phyloP scores from a whole-genome alignment of 176 grass and related monocot species.

The Leersia perrieri region DNA sequence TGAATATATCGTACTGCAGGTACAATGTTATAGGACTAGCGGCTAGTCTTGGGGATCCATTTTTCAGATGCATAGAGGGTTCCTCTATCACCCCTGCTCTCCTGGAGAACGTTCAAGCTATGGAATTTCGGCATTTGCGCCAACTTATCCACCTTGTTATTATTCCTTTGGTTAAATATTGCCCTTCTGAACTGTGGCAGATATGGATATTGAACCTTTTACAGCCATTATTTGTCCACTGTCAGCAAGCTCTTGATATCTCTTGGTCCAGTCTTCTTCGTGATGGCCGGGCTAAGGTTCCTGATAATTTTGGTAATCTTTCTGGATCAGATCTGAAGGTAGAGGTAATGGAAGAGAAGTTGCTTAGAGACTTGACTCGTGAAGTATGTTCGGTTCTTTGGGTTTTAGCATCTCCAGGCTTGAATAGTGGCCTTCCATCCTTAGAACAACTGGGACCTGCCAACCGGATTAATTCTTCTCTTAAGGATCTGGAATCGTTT shows the following conservation, averaged over 20 bases:
- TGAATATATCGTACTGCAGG: constrained; percentile 50
- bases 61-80: constrained; percentile 65
- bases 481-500: constrained; percentile 65
- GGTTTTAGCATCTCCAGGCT: constrained; percentile 57
- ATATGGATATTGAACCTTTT: constrained; percentile 64
- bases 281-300: constrained; percentile 79
- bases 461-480: constrained; percentile 65
- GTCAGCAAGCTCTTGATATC: constrained; percentile 83
- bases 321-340: constrained; percentile 90
- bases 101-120: constrained; percentile 80
- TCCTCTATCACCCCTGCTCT: constrained; percentile 67
- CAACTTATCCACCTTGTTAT: constrained; percentile 90
- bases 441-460: constrained; percentile 85
- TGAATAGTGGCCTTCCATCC: constrained; percentile 84
- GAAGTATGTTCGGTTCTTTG: constrained; percentile 88
- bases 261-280: constrained; percentile 86
- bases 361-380: constrained; percentile 90
- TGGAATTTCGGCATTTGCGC: constrained; percentile 95
- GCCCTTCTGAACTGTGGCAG: constrained; percentile 67
- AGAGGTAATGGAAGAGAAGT: constrained; percentile 97
- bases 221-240: constrained; percentile 79
- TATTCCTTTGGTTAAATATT: constrained; percentile 82
- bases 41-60: constrained; percentile 78
- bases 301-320: constrained; percentile 87
- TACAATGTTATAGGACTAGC: constrained; percentile 91